phyloP scores from a whole-genome alignment of 805 yeast genomes.

The Wickerhamomyces chambardii region DNA sequence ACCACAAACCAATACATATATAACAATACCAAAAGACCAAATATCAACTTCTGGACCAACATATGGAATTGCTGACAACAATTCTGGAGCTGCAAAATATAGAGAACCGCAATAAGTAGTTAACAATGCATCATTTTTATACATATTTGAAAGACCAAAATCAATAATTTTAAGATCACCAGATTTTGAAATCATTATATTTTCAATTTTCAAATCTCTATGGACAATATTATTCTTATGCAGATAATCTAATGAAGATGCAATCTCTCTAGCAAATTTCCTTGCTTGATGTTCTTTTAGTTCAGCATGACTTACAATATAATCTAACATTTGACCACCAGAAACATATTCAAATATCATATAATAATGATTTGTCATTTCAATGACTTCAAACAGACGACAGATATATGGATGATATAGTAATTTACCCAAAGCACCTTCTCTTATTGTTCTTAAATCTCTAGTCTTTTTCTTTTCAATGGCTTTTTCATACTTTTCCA shows the following conservation, averaged over 20 bases:
- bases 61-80: slow-evolving; percentile 86
- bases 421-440: slow-evolving; percentile 87
- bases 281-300: slow-evolving; percentile 91
- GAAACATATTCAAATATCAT: slow-evolving; percentile 95
- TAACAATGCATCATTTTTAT: slow-evolving; percentile 57
- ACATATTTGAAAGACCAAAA: slow-evolving; percentile 90
- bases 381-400: slow-evolving; percentile 84
- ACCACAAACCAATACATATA: slow-evolving; percentile 93
- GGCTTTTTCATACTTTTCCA: slow-evolving; percentile 55
- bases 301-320: slow-evolving; percentile 93
- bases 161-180: slow-evolving; percentile 96
- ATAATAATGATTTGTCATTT: slow-evolving; percentile 95
- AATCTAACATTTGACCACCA: slow-evolving; percentile 97
- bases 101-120: slow-evolving; percentile 96
- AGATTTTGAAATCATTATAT: slow-evolving; percentile 85
- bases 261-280: slow-evolving; percentile 90
- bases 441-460: slow-evolving; percentile 88
- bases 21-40: slow-evolving; percentile 97
- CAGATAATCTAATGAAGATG: slow-evolving; percentile 87
- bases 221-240: slow-evolving; percentile 94
- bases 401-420: slow-evolving; percentile 91
- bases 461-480: slow-evolving; percentile 78
- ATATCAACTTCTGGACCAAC: slow-evolving; percentile 96
- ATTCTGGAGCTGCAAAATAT: slow-evolving; percentile 97
- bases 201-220: slow-evolving; percentile 93